phyloP scores from a whole-genome alignment of 164 flowering plant genomes.

The Protea cynaroides region DNA sequence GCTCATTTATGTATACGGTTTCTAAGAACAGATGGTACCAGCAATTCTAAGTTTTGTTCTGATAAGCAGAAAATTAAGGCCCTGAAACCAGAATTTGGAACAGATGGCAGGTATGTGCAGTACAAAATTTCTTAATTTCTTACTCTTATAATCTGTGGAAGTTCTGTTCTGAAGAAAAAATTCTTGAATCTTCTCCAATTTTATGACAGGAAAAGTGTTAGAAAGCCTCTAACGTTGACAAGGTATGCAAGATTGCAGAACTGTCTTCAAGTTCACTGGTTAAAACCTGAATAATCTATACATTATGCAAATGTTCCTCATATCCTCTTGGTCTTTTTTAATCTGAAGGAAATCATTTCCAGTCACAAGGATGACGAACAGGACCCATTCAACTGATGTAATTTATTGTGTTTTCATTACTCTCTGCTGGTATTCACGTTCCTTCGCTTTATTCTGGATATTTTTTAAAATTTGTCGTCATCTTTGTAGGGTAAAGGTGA shows the following conservation, averaged over 20 bases:
- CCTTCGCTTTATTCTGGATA: background rate
- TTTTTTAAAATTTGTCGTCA: background rate
- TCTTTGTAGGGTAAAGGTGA: slow-evolving; percentile 23
- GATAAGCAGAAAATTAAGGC: slow-evolving; percentile 12
- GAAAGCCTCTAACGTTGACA: slow-evolving; percentile 15
- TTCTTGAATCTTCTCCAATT: background rate
- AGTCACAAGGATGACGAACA: slow-evolving; percentile 21
- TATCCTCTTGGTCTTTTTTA: background rate
- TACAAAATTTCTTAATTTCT: background rate
- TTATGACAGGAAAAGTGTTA: slow-evolving; percentile 16
- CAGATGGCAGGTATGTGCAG: slow-evolving; percentile 20
- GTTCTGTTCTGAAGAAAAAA: background rate
- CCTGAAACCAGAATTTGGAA: slow-evolving; percentile 7
- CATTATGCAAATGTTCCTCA: background rate
- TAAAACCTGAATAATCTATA: background rate
- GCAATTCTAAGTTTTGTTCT: slow-evolving; percentile 17
- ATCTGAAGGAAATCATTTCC: slow-evolving; percentile 21
- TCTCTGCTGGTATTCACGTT: background rate
- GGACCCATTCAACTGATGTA: slow-evolving; percentile 9
- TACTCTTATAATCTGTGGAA: background rate
- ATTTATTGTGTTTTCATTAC: slow-evolving; percentile 9
- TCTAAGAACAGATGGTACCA: background rate
- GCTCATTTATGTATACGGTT: background rate
- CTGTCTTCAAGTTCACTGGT: background rate
- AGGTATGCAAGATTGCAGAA: slow-evolving; percentile 23